A percentile compares a stretch with the other conserved stretches of the same genome.
phyloP scores from a whole-genome alignment of 2,329 filamentous ascomycete genomes.

The Talaromyces sp. region DNA sequence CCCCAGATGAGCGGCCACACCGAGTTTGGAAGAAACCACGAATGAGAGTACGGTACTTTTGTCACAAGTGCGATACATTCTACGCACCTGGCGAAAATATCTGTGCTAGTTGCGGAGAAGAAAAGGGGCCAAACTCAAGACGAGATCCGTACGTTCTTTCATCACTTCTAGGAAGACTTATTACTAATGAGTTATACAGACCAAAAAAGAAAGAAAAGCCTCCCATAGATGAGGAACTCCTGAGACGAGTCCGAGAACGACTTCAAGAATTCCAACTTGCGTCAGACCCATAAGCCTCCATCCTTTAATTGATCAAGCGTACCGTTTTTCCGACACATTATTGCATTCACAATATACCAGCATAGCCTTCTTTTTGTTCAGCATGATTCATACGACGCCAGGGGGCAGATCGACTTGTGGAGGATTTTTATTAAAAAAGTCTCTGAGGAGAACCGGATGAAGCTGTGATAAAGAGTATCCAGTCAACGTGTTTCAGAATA shows the following conservation, averaged over 20 bases:
- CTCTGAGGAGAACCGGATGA: not conserved
- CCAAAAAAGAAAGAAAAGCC: conserved; percentile 42
- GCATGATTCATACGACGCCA: not conserved
- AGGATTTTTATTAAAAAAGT: not conserved
- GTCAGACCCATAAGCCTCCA: not conserved
- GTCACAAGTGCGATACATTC: conserved; percentile 37
- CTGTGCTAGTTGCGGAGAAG: conserved; percentile 41
- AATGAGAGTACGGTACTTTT: conserved; percentile 41
- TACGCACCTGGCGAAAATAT: conserved; percentile 32
- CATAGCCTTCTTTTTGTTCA: conserved; percentile 2
- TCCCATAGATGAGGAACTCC: conserved; percentile 38
- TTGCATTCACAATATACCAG: not conserved
- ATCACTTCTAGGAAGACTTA: not conserved
- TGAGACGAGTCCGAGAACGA: conserved; percentile 39
- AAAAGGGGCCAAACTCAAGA: conserved; percentile 40
- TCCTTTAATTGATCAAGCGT: not conserved
- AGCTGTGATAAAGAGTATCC: not conserved
- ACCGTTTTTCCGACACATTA: not conserved
- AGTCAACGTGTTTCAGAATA: not conserved
- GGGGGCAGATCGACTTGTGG: not conserved
- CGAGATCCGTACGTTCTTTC: conserved; percentile 39
- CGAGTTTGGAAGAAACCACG: conserved; percentile 39
- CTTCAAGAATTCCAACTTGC: conserved; percentile 25
- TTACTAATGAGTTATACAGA: conserved; percentile 23
- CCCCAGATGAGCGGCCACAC: conserved; percentile 31